Conservation (phyloP, 2,329 filamentous ascomycete species). For the Claviceps sp. region DNA sequence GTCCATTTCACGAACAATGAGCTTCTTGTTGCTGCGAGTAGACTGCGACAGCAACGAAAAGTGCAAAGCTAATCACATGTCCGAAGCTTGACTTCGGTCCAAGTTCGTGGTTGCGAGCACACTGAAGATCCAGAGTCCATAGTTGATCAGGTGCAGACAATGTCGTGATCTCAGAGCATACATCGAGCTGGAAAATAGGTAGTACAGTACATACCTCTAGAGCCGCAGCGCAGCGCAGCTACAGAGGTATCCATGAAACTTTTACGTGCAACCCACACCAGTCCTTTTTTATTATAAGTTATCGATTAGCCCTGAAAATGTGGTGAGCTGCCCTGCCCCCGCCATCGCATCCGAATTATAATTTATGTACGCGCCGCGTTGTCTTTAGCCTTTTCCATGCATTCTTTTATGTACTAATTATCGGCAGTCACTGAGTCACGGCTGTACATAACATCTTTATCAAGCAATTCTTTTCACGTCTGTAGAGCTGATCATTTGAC, state of each 20-base stretch:
- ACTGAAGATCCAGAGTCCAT: background rate
- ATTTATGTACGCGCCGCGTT: background rate
- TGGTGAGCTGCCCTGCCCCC: constrained; percentile 10
- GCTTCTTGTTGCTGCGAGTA: background rate
- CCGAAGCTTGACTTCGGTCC: background rate
- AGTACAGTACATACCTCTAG: no score
- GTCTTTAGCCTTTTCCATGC: background rate
- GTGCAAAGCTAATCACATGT: background rate
- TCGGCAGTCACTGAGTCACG: constrained; percentile 2
- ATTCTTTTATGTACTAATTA: background rate
- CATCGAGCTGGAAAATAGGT: no score
- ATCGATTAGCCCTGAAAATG: background rate
- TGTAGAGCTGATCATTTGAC: no score
- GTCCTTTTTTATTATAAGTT: no score
- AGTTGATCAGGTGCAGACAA: background rate
- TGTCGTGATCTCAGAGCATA: background rate
- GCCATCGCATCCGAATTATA: constrained; percentile 11
- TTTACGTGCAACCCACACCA: background rate
- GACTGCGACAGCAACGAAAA: background rate
- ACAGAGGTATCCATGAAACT: background rate
- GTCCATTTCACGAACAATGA: background rate
- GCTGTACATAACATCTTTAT: background rate
- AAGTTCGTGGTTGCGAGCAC: background rate
- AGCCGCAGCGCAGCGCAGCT: background rate
- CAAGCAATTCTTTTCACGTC: no score